phyloP scores from a whole-genome alignment of 2,329 filamentous ascomycete species.

The Pseudogymnoascus sp. region DNA sequence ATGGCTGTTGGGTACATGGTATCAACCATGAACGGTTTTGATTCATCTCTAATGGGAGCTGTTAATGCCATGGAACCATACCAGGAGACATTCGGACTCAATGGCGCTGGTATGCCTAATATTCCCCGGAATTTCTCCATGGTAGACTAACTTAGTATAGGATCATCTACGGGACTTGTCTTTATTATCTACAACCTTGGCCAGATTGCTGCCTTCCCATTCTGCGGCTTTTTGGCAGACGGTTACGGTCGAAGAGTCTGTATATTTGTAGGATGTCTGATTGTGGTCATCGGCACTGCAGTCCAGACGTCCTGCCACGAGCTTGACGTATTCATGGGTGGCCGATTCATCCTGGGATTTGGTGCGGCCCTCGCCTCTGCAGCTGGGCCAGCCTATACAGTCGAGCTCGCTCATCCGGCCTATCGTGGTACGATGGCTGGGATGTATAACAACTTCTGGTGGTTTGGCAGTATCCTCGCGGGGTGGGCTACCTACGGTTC shows the following conservation, averaged over 20 bases:
- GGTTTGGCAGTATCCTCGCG: constrained; percentile 46
- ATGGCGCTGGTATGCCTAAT: constrained; percentile 32
- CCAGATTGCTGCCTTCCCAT: constrained; percentile 44
- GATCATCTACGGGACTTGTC: constrained; percentile 38
- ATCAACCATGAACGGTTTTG: constrained; percentile 49
- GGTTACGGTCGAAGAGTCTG: constrained; percentile 45
- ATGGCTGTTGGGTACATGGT: constrained; percentile 35
- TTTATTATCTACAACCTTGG: constrained; percentile 44
- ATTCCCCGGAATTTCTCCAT: not conserved
- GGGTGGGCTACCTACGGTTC: constrained; percentile 43
- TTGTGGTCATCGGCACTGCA: constrained; percentile 45
- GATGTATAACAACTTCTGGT: constrained; percentile 41
- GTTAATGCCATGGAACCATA: constrained; percentile 44
- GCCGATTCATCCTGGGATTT: constrained; percentile 47
- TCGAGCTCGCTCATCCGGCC: constrained; percentile 55
- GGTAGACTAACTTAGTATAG: not conserved
- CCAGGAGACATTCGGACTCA: constrained; percentile 41
- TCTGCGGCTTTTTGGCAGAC: constrained; percentile 44
- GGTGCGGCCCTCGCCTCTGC: constrained; percentile 52
- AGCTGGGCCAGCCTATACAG: constrained; percentile 55
- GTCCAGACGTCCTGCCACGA: constrained; percentile 41
- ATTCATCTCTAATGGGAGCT: constrained; percentile 16
- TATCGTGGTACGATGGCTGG: constrained; percentile 55
- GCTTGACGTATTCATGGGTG: constrained; percentile 46
- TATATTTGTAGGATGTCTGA: constrained; percentile 47